A percentile compares a stretch with the other conserved stretches of the same genome.
These are phyloP conservation scores for Boletus patriciae DNA, from an alignment of 768 basidiomycete genomes.

Conservation along the genomic window DNA sequence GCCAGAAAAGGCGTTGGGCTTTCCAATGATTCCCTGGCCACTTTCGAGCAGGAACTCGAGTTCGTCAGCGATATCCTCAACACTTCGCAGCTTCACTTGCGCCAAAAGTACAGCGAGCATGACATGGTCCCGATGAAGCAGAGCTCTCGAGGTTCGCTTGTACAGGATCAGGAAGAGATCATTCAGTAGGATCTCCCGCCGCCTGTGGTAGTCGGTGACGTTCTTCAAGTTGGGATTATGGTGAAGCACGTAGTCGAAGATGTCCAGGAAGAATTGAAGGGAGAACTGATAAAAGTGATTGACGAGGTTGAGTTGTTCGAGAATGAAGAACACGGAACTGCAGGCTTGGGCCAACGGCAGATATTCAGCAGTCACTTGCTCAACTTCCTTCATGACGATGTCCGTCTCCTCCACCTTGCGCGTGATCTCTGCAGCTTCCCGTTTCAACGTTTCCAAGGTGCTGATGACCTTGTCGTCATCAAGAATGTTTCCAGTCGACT, in stretches of 20 bases:
- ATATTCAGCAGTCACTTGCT: slow-evolving; percentile 93
- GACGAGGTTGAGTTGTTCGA: slow-evolving; percentile 91
- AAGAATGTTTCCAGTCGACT: slow-evolving; percentile 94
- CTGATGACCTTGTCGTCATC: slow-evolving; percentile 99
- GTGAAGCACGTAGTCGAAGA: slow-evolving; percentile 92
- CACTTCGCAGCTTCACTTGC: slow-evolving; percentile 80
- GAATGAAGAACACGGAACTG: slow-evolving; percentile 94
- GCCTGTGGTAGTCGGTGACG: slow-evolving; percentile 66
- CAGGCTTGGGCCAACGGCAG: slow-evolving; percentile 93
- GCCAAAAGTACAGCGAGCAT: slow-evolving; percentile 89
- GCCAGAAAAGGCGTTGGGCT: slow-evolving; percentile 34
- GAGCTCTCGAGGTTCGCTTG: slow-evolving; percentile 83
- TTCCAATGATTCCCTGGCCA: slow-evolving; percentile 59
- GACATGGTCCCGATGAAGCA: slow-evolving; percentile 87
- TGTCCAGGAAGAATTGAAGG: slow-evolving; percentile 95
- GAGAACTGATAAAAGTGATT: slow-evolving; percentile 99
- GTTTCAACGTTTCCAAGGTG: slow-evolving; percentile 92
- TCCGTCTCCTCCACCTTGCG: slow-evolving; percentile 97
- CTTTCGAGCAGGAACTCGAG: slow-evolving; percentile 91
- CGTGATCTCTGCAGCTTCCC: slow-evolving; percentile 94
- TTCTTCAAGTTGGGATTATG: slow-evolving; percentile 88
- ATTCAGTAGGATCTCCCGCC: slow-evolving; percentile 77
- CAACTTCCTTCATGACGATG: slow-evolving; percentile 92
- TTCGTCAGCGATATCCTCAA: slow-evolving; percentile 81
- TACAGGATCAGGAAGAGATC: slow-evolving; percentile 91